Conservation (phyloP, 306 rosid species). For the Senna siamea region DNA sequence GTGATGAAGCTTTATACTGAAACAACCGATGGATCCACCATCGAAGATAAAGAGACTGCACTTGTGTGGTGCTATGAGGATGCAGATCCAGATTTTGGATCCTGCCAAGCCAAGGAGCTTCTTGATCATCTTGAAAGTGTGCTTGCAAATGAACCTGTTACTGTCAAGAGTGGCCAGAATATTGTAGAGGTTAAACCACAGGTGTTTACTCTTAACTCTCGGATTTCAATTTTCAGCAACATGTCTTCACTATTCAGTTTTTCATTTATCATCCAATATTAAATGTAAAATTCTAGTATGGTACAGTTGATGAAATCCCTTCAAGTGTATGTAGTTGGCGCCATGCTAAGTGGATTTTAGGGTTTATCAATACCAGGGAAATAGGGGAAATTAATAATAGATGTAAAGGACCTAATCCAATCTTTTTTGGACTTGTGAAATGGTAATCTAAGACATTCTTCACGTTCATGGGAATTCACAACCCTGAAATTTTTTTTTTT, state of each 20-base stretch:
- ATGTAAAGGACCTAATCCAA: too few species aligned
- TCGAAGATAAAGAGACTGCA: constrained; percentile 71
- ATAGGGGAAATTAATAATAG: background rate
- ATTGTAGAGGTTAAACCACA: constrained; percentile 78
- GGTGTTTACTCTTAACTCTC: constrained; percentile 45
- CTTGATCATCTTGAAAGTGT: constrained; percentile 81
- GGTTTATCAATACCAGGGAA: constrained; percentile 5
- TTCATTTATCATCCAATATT: background rate
- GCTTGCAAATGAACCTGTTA: constrained; percentile 80
- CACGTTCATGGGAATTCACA: background rate
- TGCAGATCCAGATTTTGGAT: constrained; percentile 81
- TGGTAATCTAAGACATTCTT: too few species aligned
- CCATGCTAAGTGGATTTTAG: background rate
- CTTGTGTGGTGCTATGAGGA: constrained; percentile 77
- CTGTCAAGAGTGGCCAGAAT: constrained; percentile 69
- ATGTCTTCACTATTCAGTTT: background rate
- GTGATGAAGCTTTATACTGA: constrained; percentile 81
- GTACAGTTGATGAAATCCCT: background rate
- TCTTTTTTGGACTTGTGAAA: too few species aligned
- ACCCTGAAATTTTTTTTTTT: background rate
- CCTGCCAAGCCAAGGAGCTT: constrained; percentile 87
- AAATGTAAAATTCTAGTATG: background rate
- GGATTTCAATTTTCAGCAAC: background rate
- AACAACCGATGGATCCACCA: constrained; percentile 80
- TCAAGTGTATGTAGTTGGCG: background rate